Evolutionary conservation across 2,329 filamentous ascomycete species (phyloP), one percentile per base, ranked within the genome.

Genomic region (Calonectria naviculata): DNA sequence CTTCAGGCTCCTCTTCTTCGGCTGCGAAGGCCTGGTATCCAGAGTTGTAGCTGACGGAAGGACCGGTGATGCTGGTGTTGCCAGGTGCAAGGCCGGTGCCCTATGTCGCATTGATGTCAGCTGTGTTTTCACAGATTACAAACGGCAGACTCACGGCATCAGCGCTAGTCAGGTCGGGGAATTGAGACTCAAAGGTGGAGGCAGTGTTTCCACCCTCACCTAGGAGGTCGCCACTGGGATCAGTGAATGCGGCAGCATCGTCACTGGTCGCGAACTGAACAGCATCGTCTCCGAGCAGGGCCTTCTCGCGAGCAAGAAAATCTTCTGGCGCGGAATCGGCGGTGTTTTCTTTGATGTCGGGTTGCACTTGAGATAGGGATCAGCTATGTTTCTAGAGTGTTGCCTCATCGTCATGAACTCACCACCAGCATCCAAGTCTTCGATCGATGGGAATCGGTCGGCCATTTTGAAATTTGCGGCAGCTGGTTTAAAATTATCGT

Each of bases 261-360:
- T 93, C 91, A 72, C 91, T 89, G 36, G 94, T 93, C 74, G 93
- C 89, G 83, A 99, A 99, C 86, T 95, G 94, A 78, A 95, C 90
- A 71, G 97, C 97, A 83, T 98, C 97, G 74, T 98, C 97, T 75
- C 97, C 97, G 9, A 99, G 91, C 21, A 93, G 85, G 72, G 95
- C 97, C 81, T 95, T 94, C 86, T 99, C 97, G 77, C 96, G 94
- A 73, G 94, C 92, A 60, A 98, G 91, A 83, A 99, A 98, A 84
- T 98, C 95, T 80, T 94, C 92, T 73, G 90, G 88, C 36, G 92
- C 92, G 34, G 90, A 87, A 12, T 89, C 86, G 73, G 87, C 88
- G 73, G 88, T 87, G 42, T 90, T 83, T 67, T 86, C 87, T 84
- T 87, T 89, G 81, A 89, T 87, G 76, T 91, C 90, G 67, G 92